phyloP scores from a whole-genome alignment of 2,329 filamentous ascomycete species.

The Colletotrichum somersetense region DNA sequence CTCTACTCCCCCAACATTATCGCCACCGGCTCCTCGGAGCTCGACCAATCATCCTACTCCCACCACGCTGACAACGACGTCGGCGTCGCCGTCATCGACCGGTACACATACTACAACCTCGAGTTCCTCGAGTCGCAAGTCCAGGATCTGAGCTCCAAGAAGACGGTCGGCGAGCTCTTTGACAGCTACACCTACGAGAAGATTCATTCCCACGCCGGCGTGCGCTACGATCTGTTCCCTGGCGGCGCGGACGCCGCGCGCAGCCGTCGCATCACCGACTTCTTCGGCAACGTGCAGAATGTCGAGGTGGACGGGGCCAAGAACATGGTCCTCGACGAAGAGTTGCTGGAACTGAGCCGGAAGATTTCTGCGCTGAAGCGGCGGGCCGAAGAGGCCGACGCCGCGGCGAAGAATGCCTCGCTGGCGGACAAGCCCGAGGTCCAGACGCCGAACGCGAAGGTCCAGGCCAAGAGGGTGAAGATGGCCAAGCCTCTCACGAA shows the following conservation, averaged over 20 bases:
- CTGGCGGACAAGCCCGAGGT: constrained; percentile 14
- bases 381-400: constrained; percentile 61
- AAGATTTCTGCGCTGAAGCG: constrained; percentile 69
- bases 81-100: constrained; percentile 96
- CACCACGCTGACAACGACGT: constrained; percentile 99
- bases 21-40: constrained; percentile 94
- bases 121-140: constrained; percentile 96
- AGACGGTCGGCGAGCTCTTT: constrained; percentile 93
- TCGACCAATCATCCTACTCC: constrained; percentile 96
- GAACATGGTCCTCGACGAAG: constrained; percentile 73
- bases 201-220: constrained; percentile 92
- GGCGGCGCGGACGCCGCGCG: constrained; percentile 84
- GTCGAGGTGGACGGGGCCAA: constrained; percentile 84
- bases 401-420: constrained; percentile 45
- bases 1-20: constrained; percentile 99
- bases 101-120: constrained; percentile 98
- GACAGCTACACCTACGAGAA: constrained; percentile 96
- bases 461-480: constrained; percentile 33
- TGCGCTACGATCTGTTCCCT: constrained; percentile 94
- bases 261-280: constrained; percentile 89
- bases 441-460: constrained; percentile 43
- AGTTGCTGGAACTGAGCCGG: constrained; percentile 81
- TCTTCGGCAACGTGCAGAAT: constrained; percentile 98
- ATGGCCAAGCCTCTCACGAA: constrained; percentile 71
- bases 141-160: constrained; percentile 85